phyloP scores from a whole-genome alignment of 257 asterid genomes.

The Lavandula angustifolia region DNA sequence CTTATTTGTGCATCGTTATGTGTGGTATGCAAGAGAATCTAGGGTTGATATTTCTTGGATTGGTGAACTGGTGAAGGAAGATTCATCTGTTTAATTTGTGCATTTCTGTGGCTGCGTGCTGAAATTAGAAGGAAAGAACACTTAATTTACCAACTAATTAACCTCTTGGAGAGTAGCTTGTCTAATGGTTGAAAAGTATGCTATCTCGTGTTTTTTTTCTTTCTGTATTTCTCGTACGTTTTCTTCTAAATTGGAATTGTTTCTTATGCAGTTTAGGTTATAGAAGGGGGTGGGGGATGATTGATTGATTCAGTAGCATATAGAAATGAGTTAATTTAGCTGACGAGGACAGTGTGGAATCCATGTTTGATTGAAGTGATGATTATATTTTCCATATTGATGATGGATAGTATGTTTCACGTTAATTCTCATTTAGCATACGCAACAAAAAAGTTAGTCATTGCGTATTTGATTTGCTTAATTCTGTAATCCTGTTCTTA shows the following conservation, averaged over 20 bases:
- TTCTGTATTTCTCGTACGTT: background rate
- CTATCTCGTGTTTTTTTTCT: background rate
- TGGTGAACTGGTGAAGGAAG: constrained; percentile 8
- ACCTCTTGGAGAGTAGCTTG: background rate
- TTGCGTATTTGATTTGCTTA: constrained; percentile 1
- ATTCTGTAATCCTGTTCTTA: background rate
- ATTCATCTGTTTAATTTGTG: constrained; percentile 15
- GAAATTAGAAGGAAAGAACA: background rate
- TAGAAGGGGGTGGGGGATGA: constrained; percentile 13
- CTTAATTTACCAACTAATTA: background rate
- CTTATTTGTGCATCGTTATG: constrained; percentile 1
- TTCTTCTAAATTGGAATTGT: background rate
- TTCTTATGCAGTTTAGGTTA: background rate
- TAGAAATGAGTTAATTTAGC: background rate
- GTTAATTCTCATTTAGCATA: constrained; percentile 14
- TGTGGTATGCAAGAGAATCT: constrained; percentile 18
- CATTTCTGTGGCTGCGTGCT: background rate
- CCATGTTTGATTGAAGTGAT: background rate
- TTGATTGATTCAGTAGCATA: background rate
- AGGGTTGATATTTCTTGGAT: constrained; percentile 11
- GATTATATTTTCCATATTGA: constrained; percentile 18
- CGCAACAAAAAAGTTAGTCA: background rate
- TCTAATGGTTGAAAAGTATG: constrained; percentile 7
- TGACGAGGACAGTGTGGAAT: constrained; percentile 1
- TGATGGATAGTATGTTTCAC: constrained; percentile 9